A percentile compares a stretch with the other conserved stretches of the same genome.
Conservation (phyloP, 306 rosid genomes). For the Luffa acutangula region DNA sequence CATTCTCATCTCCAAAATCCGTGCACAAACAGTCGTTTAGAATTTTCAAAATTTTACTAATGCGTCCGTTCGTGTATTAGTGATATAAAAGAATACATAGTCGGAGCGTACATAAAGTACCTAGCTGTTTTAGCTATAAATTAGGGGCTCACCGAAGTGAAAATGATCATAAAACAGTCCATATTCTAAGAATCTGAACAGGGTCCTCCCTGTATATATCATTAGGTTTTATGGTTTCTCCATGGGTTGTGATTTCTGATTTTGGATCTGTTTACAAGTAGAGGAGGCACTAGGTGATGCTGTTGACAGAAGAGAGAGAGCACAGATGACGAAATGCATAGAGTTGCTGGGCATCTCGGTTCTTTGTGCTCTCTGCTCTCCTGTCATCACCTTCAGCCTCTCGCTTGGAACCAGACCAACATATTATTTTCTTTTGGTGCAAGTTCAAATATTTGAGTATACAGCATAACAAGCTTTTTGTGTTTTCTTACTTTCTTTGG, state of each 20-base stretch:
- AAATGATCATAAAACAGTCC: too few species aligned
- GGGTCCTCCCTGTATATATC: neutral
- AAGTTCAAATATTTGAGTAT: too few species aligned
- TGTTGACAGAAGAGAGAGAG: constrained; percentile 93
- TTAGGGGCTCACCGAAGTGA: neutral
- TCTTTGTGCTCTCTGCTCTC: constrained; percentile 74
- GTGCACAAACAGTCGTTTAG: too few species aligned
- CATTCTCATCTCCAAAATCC: too few species aligned
- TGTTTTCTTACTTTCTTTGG: too few species aligned
- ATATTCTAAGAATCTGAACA: too few species aligned
- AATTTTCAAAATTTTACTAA: too few species aligned
- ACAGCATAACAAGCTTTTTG: neutral
- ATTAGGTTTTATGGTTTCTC: too few species aligned
- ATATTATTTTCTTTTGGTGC: neutral
- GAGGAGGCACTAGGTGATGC: constrained; percentile 25
- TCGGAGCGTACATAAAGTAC: too few species aligned
- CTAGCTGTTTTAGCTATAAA: too few species aligned
- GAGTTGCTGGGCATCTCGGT: constrained; percentile 31
- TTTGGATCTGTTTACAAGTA: neutral
- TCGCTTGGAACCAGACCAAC: neutral
- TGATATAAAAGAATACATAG: too few species aligned
- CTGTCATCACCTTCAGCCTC: constrained; percentile 43
- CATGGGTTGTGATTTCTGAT: neutral
- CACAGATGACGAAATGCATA: constrained; percentile 60
- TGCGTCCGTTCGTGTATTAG: too few species aligned